Percentiles rank a stretch among this genome's conserved stretches.
Evolutionary conservation across 2,329 filamentous ascomycete species (phyloP).

Genomic region (Ophiostoma sp.): DNA sequence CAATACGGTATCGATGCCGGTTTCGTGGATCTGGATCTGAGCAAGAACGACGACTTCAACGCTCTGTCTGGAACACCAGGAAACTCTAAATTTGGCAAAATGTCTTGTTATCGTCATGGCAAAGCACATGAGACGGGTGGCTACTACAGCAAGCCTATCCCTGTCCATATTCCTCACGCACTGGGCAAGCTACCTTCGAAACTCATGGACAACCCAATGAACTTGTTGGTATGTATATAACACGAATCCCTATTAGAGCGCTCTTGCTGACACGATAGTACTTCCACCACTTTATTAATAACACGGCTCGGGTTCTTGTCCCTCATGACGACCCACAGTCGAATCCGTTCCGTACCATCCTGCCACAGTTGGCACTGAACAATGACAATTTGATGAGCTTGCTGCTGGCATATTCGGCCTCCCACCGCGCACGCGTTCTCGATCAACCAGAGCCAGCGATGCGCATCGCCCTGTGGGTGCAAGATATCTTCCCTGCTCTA

Average conservation of each 20-base stretch:
- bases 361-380: conserved; percentile 58
- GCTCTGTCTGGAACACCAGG: conserved; percentile 48
- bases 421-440: conserved; percentile 69
- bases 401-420: conserved; percentile 76
- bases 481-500: conserved; percentile 69
- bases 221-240: conserved; percentile 47
- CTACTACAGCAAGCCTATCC: conserved; percentile 65
- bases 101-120: conserved; percentile 30
- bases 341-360: conserved; percentile 48
- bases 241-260: no score
- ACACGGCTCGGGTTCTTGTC: conserved; percentile 59
- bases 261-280: conserved; percentile 31
- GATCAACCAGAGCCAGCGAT: conserved; percentile 67
- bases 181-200: conserved; percentile 45
- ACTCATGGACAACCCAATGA: conserved; percentile 69
- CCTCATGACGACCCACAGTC: conserved; percentile 48
- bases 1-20: conserved; percentile 69
- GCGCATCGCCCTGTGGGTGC: conserved; percentile 74
- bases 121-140: conserved; percentile 48
- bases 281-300: conserved; percentile 65
- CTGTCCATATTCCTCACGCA: conserved; percentile 50
- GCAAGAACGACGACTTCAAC: conserved; percentile 63
- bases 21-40: conserved; percentile 61
- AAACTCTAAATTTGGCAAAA: neutral
- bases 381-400: conserved; percentile 70